phyloP scores from a whole-genome alignment of 2,329 filamentous ascomycete genomes.

The Scleromitrula shiraiana region DNA sequence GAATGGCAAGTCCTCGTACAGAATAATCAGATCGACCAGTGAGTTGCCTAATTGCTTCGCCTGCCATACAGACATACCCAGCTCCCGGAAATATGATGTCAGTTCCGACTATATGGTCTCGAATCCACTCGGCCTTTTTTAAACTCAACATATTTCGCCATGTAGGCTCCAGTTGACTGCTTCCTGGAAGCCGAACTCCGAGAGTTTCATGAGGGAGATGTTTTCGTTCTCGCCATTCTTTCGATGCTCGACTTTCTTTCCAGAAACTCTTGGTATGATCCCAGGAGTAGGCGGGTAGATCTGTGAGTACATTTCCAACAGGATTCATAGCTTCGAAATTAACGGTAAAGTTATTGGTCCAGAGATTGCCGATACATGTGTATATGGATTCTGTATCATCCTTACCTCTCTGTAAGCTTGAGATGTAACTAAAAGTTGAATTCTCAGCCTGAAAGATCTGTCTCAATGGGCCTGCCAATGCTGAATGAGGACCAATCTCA shows the following conservation, averaged over 20 bases:
- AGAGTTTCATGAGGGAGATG: neutral
- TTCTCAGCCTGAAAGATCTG: slow-evolving; percentile 19
- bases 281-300: slow-evolving; percentile 46
- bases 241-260: slow-evolving; percentile 42
- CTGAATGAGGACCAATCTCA: slow-evolving; percentile 16
- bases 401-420: slow-evolving; percentile 9
- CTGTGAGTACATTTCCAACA: slow-evolving; percentile 13
- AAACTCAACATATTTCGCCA: neutral
- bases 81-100: slow-evolving; percentile 25
- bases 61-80: slow-evolving; percentile 27
- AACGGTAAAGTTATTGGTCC: slow-evolving; percentile 23
- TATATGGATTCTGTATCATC: slow-evolving; percentile 9
- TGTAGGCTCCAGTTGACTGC: neutral
- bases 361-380: slow-evolving; percentile 10
- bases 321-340: slow-evolving; percentile 42
- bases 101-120: slow-evolving; percentile 42
- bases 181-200: neutral
- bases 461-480: slow-evolving; percentile 16
- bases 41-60: slow-evolving; percentile 21
- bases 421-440: slow-evolving; percentile 28
- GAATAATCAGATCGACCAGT: neutral
- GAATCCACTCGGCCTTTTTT: neutral
- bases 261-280: slow-evolving; percentile 43
- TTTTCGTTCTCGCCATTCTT: slow-evolving; percentile 27
- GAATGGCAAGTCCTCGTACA: neutral